These are phyloP conservation scores for Boletus huronensis DNA, from an alignment of 768 basidiomycete genomes.

Conservation along the genomic window DNA sequence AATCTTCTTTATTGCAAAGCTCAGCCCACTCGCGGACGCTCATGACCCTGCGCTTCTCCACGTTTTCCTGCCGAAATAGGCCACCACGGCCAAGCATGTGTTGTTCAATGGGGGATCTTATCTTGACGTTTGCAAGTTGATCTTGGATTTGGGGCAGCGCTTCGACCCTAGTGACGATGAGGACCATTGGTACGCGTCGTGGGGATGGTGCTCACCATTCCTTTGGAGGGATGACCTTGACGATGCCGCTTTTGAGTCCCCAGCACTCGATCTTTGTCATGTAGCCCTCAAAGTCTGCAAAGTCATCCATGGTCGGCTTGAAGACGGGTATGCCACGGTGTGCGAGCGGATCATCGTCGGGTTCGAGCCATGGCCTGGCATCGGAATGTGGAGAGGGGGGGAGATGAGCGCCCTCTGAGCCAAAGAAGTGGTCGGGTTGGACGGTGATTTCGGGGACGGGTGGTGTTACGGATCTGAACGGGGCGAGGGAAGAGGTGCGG, in stretches of 20 bases:
- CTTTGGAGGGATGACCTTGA: constrained; percentile 92
- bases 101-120: constrained; percentile 91
- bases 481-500: constrained; percentile 33
- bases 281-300: constrained; percentile 87
- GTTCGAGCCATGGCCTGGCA: constrained; percentile 64
- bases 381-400: constrained; percentile 64
- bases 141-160: constrained; percentile 66
- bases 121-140: constrained; percentile 72
- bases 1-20: constrained; percentile 66
- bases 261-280: constrained; percentile 85
- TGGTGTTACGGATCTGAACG: constrained; percentile 48
- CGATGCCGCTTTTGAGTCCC: constrained; percentile 88
- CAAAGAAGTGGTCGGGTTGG: constrained; percentile 86
- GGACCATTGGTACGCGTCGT: constrained; percentile 17
- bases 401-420: constrained; percentile 40
- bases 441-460: constrained; percentile 42
- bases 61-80: constrained; percentile 85
- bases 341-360: constrained; percentile 76
- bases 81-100: constrained; percentile 85
- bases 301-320: constrained; percentile 90
- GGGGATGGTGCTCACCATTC: constrained; percentile 67
- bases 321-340: constrained; percentile 95
- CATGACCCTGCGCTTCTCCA: constrained; percentile 81
- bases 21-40: constrained; percentile 89
- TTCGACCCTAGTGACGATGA: constrained; percentile 50